phyloP scores from a whole-genome alignment of 306 rosid genomes.

The Gleditsia sinensis region DNA sequence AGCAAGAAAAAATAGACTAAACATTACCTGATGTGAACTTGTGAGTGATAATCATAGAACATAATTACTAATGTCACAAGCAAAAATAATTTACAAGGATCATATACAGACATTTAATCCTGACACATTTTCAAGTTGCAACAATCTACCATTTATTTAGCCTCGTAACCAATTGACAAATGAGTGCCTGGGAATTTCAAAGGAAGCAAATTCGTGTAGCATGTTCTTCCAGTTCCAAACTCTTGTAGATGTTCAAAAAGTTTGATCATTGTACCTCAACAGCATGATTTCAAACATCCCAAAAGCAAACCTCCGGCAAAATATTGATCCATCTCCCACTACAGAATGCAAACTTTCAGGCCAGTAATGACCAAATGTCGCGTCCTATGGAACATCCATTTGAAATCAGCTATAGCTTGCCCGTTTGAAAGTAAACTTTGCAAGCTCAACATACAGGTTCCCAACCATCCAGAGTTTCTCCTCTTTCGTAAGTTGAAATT shows the following conservation, averaged over 20 bases:
- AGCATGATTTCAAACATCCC: neutral
- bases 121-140: neutral
- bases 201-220: neutral
- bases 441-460: neutral
- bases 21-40: conserved; percentile 1
- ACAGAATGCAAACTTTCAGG: neutral
- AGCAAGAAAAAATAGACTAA: conserved; percentile 22
- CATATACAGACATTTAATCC: neutral
- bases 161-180: neutral
- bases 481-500: neutral
- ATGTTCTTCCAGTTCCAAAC: neutral
- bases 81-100: neutral
- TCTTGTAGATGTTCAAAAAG: neutral
- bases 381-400: neutral
- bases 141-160: neutral
- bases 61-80: neutral
- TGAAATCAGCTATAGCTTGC: neutral
- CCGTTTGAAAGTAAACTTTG: conserved; percentile 4
- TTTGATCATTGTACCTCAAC: neutral
- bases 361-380: neutral
- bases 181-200: neutral
- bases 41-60: neutral
- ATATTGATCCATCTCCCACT: neutral
- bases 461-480: neutral
- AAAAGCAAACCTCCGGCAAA: neutral